Evolutionary conservation across 495 filamentous ascomycete genomes (phyloP).

Genomic region (Penicillium roqueforti): DNA sequence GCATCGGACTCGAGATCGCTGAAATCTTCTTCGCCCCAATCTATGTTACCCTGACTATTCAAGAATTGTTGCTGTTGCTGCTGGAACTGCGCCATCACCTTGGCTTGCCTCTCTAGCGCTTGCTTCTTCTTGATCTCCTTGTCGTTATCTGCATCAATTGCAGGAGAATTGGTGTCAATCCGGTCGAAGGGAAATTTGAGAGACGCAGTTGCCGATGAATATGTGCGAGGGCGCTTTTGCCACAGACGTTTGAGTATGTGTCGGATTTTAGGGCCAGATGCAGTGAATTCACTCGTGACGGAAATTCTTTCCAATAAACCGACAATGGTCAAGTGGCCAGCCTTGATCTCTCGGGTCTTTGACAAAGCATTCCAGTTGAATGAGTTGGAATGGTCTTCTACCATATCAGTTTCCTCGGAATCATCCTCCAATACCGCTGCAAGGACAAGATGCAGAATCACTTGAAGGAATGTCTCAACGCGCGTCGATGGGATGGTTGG

Average conservation of each 20-base stretch:
- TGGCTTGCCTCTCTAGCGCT: constrained; percentile 81
- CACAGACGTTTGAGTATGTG: constrained; percentile 83
- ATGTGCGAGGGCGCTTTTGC: constrained; percentile 69
- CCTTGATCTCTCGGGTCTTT: constrained; percentile 53
- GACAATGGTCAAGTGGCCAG: constrained; percentile 61
- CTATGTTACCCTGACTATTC: constrained; percentile 74
- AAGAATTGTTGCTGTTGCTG: constrained; percentile 93
- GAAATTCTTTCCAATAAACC: constrained; percentile 71
- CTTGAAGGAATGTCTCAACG: constrained; percentile 86
- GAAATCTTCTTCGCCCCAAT: constrained; percentile 78
- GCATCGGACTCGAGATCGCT: constrained; percentile 63
- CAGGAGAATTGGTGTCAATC: constrained; percentile 55
- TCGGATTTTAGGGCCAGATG: constrained; percentile 78
- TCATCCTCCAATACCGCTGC: constrained; percentile 80
- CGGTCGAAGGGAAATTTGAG: constrained; percentile 51
- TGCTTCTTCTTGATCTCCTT: constrained; percentile 83
- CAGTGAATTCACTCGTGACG: constrained; percentile 65
- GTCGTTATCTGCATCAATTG: constrained; percentile 59
- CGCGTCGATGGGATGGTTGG: constrained; percentile 72
- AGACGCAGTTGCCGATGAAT: constrained; percentile 54
- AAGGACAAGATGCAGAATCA: constrained; percentile 81
- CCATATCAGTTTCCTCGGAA: constrained; percentile 52
- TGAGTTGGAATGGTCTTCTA: constrained; percentile 46
- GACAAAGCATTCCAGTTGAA: constrained; percentile 68
- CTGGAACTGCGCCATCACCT: constrained; percentile 95